Evolutionary conservation across 1,139 yeast species (phyloP).

Genomic region (Yamadazyma mexicana): DNA sequence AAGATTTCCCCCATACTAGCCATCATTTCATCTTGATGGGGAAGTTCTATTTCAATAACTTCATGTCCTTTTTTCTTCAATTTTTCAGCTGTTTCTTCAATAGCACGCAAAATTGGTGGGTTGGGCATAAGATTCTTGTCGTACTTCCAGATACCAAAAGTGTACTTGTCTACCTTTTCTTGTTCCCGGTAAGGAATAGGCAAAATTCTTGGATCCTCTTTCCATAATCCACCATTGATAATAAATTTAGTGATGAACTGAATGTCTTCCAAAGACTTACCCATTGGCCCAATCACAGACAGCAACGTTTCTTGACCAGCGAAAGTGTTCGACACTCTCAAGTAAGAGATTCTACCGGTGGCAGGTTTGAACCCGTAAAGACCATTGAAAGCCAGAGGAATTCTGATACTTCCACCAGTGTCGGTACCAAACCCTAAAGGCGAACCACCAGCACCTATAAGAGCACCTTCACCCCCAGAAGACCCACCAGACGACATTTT

Average conservation of each 20-base stretch:
- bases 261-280: constrained; percentile 22
- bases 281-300: constrained; percentile 24
- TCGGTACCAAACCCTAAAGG: constrained; percentile 40
- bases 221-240: constrained; percentile 19
- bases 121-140: constrained; percentile 16
- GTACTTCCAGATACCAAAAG: constrained; percentile 16
- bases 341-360: constrained; percentile 13
- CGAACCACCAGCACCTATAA: constrained; percentile 51
- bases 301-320: constrained; percentile 22
- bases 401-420: constrained; percentile 22
- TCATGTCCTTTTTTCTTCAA: constrained; percentile 18
- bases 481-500: constrained; percentile 55
- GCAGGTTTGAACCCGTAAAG: constrained; percentile 20
- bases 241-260: constrained; percentile 22
- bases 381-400: constrained; percentile 18
- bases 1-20: no score
- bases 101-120: constrained; percentile 21
- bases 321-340: constrained; percentile 15
- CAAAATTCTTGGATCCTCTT: constrained; percentile 15
- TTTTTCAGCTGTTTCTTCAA: constrained; percentile 10
- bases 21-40: constrained; percentile 9
- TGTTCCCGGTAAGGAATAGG: constrained; percentile 16
- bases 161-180: constrained; percentile 9
- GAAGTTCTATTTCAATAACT: constrained; percentile 16
- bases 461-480: constrained; percentile 64